Evolutionary conservation across 2,329 filamentous ascomycete genomes (phyloP), one percentile per base, ranked within the genome.

Genomic region (Colletotrichum kahawae): DNA sequence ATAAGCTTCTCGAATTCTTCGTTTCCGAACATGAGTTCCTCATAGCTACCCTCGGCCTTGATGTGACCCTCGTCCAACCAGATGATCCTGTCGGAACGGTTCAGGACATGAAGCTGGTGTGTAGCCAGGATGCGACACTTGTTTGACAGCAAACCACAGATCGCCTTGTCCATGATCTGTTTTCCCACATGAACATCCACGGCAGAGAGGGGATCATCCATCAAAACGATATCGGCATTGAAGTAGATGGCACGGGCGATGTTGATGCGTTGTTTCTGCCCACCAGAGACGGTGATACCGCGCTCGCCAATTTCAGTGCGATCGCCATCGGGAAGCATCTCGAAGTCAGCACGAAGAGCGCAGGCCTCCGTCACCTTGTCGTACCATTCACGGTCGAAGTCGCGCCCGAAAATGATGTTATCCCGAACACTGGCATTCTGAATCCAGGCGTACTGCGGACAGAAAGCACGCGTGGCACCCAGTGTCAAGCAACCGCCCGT

Each of bases 381-480:
- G 81, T 98, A 97, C 95, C 96, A 98, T 4, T 87, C 85, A 71
- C 89, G 89, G 69, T 97, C 89, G 84, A 93, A 90, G 0, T 92
- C 90, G 79, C 95, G 96, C 13, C 96, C 96, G 80, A 98, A 98
- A 0, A 95, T 84, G 76, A 98, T 97, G 80, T 98, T 98, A 34
- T 98, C 92, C 76, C 92, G 92, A 5, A 98, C 90, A 1, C 93
- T 95, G 0, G 95, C 90, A 80, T 98, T 98, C 82, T 98, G 96
- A 66, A 98, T 98, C 96, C 96, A 98, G 0, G 96, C 95, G 81
- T 98, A 98, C 82, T 98, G 96, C 0, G 96, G 96, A 78, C 96
- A 98, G 80, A 98, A 98, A 0, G 96, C 95, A 76, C 95, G 90
- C 3, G 92, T 93, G 0, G 95, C 95, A 56, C 95, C 95, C 78